Evolutionary conservation across 305 asterid species (phyloP), one percentile per base, ranked within the genome.

Genomic region (Fraxinus baroniana): DNA sequence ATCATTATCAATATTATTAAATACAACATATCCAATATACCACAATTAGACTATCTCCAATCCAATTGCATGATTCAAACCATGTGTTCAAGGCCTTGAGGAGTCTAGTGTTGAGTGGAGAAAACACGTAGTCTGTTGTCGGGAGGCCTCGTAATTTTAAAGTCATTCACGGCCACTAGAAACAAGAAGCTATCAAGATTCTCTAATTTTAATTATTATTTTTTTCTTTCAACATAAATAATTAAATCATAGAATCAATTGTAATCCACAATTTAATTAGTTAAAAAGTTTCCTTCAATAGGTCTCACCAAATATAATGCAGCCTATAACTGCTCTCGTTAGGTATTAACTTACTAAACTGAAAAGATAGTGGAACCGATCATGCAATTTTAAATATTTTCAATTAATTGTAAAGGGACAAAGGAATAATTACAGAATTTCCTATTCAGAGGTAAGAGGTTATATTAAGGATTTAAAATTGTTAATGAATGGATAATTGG

Each of bases 221-320:
- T 66, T 2, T 62, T 28, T 12, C 39, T 32, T 33, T 17, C 24
- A 36, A 41, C 64, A 49, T 15, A 78, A 78, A 62, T 78, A 64
- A 24, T 64, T 44, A 18, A 30, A 78, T 8, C 5, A 66, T 18
- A 5, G 66, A 66, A 79, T 76, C 30, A 39, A 64, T 64, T 64
- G 26, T 26, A 64, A 24, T 57, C 18, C 17, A 71, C 52, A 66
- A 15, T 3, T n/a, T 18, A 46, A 81, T 79, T 85, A 83, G 86
- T 68, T 77, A 32, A 57, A 78, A 86, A n/a, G 82, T 86, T 83
- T 82, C 80, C 83, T 83, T 80, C 78, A 37, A 73, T 82, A 79
- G 81, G 85, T 73, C 68, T 46, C n/a, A 46, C 83, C 80, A 70
- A 75, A 55, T 80, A 26, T 57, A 74, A 66, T 74, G 81, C 75